Conservation (phyloP, 345 rosid genomes). For the Eucalyptus pumila region DNA sequence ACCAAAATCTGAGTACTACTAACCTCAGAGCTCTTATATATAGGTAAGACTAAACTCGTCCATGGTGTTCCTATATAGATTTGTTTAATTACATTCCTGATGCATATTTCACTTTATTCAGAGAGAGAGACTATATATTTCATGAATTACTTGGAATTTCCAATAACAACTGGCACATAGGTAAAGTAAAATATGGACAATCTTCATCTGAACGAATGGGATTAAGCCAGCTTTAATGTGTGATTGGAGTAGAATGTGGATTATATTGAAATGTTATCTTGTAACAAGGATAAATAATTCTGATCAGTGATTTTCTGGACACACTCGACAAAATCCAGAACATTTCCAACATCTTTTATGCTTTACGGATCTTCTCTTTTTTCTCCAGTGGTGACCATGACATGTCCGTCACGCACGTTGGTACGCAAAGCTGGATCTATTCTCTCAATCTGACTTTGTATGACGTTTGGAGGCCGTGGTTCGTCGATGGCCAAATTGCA, state of each 20-base stretch:
- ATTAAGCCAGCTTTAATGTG: background rate
- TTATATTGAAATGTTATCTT: background rate
- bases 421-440: slow-evolving; percentile 9
- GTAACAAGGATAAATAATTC: background rate
- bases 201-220: background rate
- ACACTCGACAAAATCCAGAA: background rate
- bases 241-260: background rate
- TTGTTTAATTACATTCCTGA: background rate
- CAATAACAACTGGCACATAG: background rate
- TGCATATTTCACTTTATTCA: background rate
- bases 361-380: background rate
- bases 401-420: slow-evolving; percentile 7
- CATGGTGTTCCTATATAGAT: background rate
- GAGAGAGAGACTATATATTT: background rate
- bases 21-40: slow-evolving; percentile 18
- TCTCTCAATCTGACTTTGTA: background rate
- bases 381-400: slow-evolving; percentile 17
- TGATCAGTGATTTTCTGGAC: background rate
- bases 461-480: slow-evolving; percentile 10
- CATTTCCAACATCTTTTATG: background rate
- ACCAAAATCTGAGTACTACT: background rate
- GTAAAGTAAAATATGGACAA: background rate
- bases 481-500: slow-evolving; percentile 11
- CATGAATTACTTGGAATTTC: background rate
- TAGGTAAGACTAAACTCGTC: background rate